Evolutionary conservation across 2,329 filamentous ascomycete genomes (phyloP), one percentile per base, ranked within the genome.

Genomic region (Cordyceps militaris): DNA sequence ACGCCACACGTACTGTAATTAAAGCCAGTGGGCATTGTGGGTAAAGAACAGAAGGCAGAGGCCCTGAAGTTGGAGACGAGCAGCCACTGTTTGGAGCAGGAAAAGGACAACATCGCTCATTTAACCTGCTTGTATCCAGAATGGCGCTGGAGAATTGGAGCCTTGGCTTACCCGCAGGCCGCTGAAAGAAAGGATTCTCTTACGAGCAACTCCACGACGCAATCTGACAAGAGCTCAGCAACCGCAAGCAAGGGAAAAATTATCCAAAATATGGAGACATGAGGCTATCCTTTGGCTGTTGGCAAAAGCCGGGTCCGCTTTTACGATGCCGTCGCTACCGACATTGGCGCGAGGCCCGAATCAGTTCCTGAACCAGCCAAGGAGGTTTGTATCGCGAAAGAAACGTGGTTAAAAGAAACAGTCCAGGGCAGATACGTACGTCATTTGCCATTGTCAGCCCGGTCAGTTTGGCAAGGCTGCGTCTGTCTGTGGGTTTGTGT

Each of bases 251-350:
- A 30, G 34, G 32, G 24, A 42, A 48, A 56, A 42, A 24, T 56
- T 56, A 40, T 38, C 10, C 43, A 47, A 56, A 56, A 56, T 56
- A 48, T 48, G 53, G 53, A 48, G 53, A 46, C 43, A 49, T 32
- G 54, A 56, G 54, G 54, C 54, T 56, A 24, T 49, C 43, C 26
- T 46, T 6, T 48, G 32, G 14, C 53, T 19, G 54, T 56, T 56
- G 44, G n/a, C 54, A 56, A 24, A 34, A 56, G 24, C 5, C 8
- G 11, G 46, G 32, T 43, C 54, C 54, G 46, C 54, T 49, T 56
- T 56, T 56, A 43, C 54, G 46, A 56, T 56, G 54, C 54, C 54
- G 54, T 56, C 36, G 34, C 54, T 56, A 49, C 54, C 54, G 54
- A 56, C 36, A 26, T 56, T 56, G 46, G 46, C 54, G 54, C 46